A percentile compares a stretch with the other conserved stretches of the same genome.
Evolutionary conservation across 768 basidiomycete genomes (phyloP).

Genomic region (Lentinus brumalis): DNA sequence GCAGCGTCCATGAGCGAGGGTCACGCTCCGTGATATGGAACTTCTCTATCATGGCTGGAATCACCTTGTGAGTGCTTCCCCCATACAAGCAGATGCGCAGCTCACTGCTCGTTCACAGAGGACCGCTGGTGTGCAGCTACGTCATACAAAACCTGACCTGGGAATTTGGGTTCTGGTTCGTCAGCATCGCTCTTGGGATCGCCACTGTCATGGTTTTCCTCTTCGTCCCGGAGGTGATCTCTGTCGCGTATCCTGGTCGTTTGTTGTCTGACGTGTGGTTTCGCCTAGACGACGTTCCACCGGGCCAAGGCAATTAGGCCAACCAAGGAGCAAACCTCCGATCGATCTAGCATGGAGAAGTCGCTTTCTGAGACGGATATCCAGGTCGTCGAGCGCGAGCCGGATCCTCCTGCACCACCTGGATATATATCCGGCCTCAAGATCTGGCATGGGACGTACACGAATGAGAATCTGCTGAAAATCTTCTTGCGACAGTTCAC

Average conservation of each 20-base stretch:
- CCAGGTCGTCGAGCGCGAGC: slow-evolving; percentile 8
- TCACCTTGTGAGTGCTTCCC: slow-evolving; percentile 44
- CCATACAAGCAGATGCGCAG: too few relatives aligned
- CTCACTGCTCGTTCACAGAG: slow-evolving; percentile 22
- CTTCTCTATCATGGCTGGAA: slow-evolving; percentile 46
- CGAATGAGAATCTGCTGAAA: slow-evolving; percentile 36
- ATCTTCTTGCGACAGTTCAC: slow-evolving; percentile 45
- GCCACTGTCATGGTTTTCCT: slow-evolving; percentile 41
- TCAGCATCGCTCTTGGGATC: slow-evolving; percentile 44
- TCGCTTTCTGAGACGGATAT: neutral
- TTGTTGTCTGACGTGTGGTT: neutral
- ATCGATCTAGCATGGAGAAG: slow-evolving; percentile 18
- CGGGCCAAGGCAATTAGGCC: slow-evolving; percentile 16
- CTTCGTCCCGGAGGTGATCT: slow-evolving; percentile 48
- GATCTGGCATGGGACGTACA: slow-evolving; percentile 41
- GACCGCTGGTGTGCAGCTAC: slow-evolving; percentile 47
- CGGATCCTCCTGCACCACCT: slow-evolving; percentile 11
- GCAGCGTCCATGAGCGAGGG: slow-evolving; percentile 46
- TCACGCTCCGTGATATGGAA: slow-evolving; percentile 47
- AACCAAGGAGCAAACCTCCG: slow-evolving; percentile 7
- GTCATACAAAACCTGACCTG: slow-evolving; percentile 46
- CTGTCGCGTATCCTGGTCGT: too few relatives aligned
- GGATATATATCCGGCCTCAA: slow-evolving; percentile 38
- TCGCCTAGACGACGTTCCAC: slow-evolving; percentile 40
- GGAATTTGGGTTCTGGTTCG: slow-evolving; percentile 51